Evolutionary conservation across 495 filamentous ascomycete genomes (phyloP), one percentile per base, ranked within the genome.

Genomic region (Neurospora sp.): DNA sequence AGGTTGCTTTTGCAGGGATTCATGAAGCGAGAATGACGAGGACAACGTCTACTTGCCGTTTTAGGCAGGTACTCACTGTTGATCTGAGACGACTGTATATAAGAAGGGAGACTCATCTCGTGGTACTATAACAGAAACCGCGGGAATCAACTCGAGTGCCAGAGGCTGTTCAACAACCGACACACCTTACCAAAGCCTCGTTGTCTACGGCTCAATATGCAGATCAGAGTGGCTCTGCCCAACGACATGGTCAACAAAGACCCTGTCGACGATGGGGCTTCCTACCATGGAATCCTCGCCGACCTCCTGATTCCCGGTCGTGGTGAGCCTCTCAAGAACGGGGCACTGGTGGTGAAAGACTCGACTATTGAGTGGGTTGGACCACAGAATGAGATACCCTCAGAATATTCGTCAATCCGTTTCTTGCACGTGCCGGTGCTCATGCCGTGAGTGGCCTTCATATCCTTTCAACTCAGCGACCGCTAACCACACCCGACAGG

Each of bases 371-470:
- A 72, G 35, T 86, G 82, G 79, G 82, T 83, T n/a, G 85, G 85
- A 35, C 4, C 78, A 6, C 72, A 78, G 61, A 68, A 72, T 18
- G 71, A 74, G 31, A 37, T 86, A 2, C 84, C 85, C 0, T 20
- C 70, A 7, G 74, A 81, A 40, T 86, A 83, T 75, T 74, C 77
- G 0, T 48, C 75, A 5, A 40, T 69, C 12, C 69, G 79, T 37
- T 8, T 65, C 53, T 18, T 14, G 14, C 53, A 53, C 37, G 79
- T 79, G 18, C 83, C 77, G 72, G 88, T 86, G 31, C 82, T 84
- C 0, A 86, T 87, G 14, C 85, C 86, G 74, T 85, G 88, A 14
- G 88, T 81, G 76, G 84, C 86, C 78, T 88, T 86, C 12, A 78
- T 79, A 75, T 38, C 27, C 40, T 20, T 3, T 61, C 9, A 70